Evolutionary conservation across 441 rosid genomes (phyloP).

Genomic region (Gossypium aridum): DNA sequence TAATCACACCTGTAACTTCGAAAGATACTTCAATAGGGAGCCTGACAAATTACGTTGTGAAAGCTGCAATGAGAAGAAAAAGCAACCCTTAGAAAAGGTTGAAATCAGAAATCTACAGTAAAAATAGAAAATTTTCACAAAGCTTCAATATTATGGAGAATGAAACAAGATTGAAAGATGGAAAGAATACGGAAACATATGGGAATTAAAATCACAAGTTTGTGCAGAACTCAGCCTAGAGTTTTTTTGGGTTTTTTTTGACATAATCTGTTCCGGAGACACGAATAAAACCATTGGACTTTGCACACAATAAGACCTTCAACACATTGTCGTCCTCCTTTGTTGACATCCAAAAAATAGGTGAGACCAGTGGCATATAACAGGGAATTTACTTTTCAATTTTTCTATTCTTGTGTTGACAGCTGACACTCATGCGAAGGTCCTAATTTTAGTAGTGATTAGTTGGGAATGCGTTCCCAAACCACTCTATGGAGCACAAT

Average conservation of each 20-base stretch:
- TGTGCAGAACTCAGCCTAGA: neutral
- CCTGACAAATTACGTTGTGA: slow-evolving; percentile 93
- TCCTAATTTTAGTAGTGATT: neutral
- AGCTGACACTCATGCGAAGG: neutral
- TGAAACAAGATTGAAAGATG: neutral
- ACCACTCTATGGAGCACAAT: neutral
- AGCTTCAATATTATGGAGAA: neutral
- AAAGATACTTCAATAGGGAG: slow-evolving; percentile 86
- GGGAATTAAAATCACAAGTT: neutral
- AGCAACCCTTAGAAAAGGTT: slow-evolving; percentile 16
- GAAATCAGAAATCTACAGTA: neutral
- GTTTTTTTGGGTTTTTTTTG: neutral
- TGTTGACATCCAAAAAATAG: neutral
- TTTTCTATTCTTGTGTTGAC: neutral
- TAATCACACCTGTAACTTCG: slow-evolving; percentile 79
- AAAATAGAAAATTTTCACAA: neutral
- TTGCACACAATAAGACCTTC: neutral
- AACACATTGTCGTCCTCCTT: neutral
- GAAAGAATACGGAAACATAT: neutral
- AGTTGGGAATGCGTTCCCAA: neutral
- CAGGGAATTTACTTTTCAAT: neutral
- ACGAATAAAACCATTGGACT: neutral
- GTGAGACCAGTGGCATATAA: neutral
- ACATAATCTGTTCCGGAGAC: neutral
- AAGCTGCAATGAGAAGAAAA: slow-evolving; percentile 57